Base-by-base conservation (phyloP, 2,329 filamentous ascomycete genomes). In the Xylariaceae sp. region DNA sequence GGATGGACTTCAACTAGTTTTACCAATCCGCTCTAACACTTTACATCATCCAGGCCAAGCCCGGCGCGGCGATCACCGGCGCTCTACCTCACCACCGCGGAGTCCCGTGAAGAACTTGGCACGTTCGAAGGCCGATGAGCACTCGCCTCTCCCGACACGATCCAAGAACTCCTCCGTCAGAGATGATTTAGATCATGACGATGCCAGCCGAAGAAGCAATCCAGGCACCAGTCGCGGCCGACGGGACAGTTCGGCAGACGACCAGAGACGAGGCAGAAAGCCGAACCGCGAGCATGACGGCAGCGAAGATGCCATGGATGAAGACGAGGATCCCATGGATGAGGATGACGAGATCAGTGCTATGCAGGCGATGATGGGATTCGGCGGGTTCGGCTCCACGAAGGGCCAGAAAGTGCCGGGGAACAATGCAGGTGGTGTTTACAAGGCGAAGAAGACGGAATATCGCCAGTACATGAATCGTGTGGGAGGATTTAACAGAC, bases 401-500 rank as follows among this genome's bases (percentile, higher is more conserved):
- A 95, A 97, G 75, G 86, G 89, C 61, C 91, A 88, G 57, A 95
- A 97, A 72, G 87, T 99, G 1, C 82, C 84, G 0, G 94, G 94
- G 1, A 99, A 99, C 72, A 86, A 92, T 71, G 85, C 88, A 48
- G 92, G 89, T 57, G 90, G 80, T 0, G 86, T 97, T 55, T 80
- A 88, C 66, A 97, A 94, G 80, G 91, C 94, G 77, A 97, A 96
- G 85, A 92, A 91, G 84, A 89, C 88, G 11, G 85, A 95, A 78
- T 97, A 97, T 71, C 83, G 94, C 67, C 94, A 99, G 82, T 99
- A 99, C 75, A 99, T 99, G 86, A 94, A 94, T 71, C 83, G 89
- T 58, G 80, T 86, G 55, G 89, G 89, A 58, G 89, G 89, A 4
- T 94, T 94, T 78, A 94, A 93, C 72, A 77, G 89, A 67, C 89